These are phyloP conservation scores for Pythium rishiriense DNA, from an alignment of 352 stramenopile species.

Conservation along the genomic window DNA sequence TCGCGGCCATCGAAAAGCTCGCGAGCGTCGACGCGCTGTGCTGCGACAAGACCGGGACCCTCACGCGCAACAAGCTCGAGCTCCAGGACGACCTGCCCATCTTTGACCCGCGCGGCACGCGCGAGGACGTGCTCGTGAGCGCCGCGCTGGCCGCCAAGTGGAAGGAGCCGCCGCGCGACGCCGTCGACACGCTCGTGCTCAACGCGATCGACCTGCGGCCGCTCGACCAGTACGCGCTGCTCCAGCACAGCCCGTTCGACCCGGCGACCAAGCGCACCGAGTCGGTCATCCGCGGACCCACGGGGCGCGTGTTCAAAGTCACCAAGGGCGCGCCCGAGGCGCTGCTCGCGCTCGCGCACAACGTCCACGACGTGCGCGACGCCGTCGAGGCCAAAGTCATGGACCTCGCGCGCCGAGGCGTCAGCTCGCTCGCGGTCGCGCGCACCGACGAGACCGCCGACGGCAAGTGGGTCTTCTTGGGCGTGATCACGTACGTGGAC, in stretches of 20 bases:
- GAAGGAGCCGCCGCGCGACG: slow-evolving; percentile 92
- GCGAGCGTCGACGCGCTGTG: slow-evolving; percentile 94
- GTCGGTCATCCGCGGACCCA: slow-evolving; percentile 80
- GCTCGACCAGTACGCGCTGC: slow-evolving; percentile 82
- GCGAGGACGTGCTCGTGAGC: slow-evolving; percentile 89
- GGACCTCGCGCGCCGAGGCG: slow-evolving; percentile 84
- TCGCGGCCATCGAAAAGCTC: slow-evolving; percentile 92
- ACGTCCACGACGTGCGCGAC: slow-evolving; percentile 79
- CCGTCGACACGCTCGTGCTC: slow-evolving; percentile 91
- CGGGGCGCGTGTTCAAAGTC: slow-evolving; percentile 90
- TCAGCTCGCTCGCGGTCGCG: slow-evolving; percentile 88
- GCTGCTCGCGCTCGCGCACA: slow-evolving; percentile 81
- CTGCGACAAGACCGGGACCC: slow-evolving; percentile 96
- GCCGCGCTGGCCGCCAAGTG: slow-evolving; percentile 93
- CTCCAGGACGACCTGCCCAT: slow-evolving; percentile 91
- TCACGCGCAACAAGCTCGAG: slow-evolving; percentile 95
- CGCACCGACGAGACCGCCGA: slow-evolving; percentile 74
- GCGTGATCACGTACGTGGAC: slow-evolving; percentile 95
- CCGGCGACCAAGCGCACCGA: slow-evolving; percentile 91
- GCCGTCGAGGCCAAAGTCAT: slow-evolving; percentile 88
- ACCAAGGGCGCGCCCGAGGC: slow-evolving; percentile 95
- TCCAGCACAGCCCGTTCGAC: slow-evolving; percentile 85
- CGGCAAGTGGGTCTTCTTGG: slow-evolving; percentile 91
- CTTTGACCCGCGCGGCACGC: slow-evolving; percentile 73
- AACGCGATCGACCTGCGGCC: slow-evolving; percentile 85